Base-by-base conservation (phyloP, 768 basidiomycete genomes). In the Panaeolus cyanescens region DNA sequence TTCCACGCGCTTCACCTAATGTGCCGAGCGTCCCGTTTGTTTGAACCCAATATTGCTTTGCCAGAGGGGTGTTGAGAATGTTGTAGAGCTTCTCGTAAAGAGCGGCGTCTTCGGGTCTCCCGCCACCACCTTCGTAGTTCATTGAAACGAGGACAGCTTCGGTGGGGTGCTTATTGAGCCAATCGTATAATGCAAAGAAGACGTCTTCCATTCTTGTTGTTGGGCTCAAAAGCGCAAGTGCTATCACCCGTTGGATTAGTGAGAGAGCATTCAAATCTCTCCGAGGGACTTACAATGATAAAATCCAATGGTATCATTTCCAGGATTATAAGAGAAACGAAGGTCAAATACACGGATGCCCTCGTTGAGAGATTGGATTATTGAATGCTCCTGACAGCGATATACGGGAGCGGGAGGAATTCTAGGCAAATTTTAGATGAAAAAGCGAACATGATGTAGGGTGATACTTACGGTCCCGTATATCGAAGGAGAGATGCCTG, bases 341-440 rank as follows among this genome's bases (percentile, higher is more conserved):
- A 82, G 72, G 59, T 84, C 83, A 42, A 84, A 83, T 3, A 79
- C 79, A n/a, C 81, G 79, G 37, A 84, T 77, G 4, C 81, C 81
- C 37, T 78, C 80, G 60, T 83, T 80, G 36, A 83, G 68, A 50
- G 79, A 79, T 50, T 81, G 77, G 10, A 82, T 65, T 42, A 82
- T 72, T 13, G 81, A 81, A 13, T 78, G 74, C 57, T 82, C 74
- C 63, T 84, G 82, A 56, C 81, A 83, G 25, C 76, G 76, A 62
- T 74, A 80, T 13, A 65, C 64, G 15, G 58, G 61, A 30, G 80
- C 74, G 9, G 71, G 60, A 7, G 77, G 73, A 17, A 80, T 72
- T 20, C 77, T 78, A 42, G 6, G 30, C 22, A 12, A 32, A n/a
- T 15, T 33, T 53, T 4, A 53, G 17, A 19, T 32, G 54, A 17